Base-by-base conservation (phyloP, 768 basidiomycete genomes). In the Boletus huronensis region DNA sequence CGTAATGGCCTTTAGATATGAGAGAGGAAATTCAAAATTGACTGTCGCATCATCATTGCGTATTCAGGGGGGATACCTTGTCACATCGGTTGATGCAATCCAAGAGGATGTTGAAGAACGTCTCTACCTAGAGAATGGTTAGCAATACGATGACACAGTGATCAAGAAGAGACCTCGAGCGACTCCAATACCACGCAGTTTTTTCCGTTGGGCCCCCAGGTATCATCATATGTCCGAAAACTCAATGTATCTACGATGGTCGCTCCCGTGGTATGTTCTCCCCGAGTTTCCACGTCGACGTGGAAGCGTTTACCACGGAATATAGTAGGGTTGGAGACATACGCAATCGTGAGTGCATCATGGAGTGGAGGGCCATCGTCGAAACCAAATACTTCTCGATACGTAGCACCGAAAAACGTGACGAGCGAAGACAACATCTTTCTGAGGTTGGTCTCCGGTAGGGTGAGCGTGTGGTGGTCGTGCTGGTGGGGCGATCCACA, bases 361-460 rank as follows among this genome's bases (percentile, higher is more conserved):
- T 96, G 93, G 3, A 94, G 75, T 2, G 93, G 93, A 6, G 93
- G 93, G 0, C 91, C 93, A 32, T 88, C 78, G n/a, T 77, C 67
- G 67, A 95, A 95, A n/a, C 82, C 83, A 58, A 92, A 95, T 0
- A 84, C 85, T 3, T 80, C 73, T 62, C 82, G 80, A 71, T 94
- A 93, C 2, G 83, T 58, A 4, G 81, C 79, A 6, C 87, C 84
- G 63, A 95, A 94, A 71, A 82, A 91, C 47, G 69, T 76, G 57
- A 94, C 77, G 16, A 93, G 72, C 0, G 88, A 91, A 3, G 85
- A 90, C 9, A 93, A 73, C 29, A 84, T 87, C 64, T 84, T 80
- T 11, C 90, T 80, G 19, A 94, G 79, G 41, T 77, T 79, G 0
- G 76, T 76, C 3, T 60, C 56, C 0, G 77, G 68, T 1, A 64